These are phyloP conservation scores for Dunaliella sp. DNA, from an alignment of 139 green algal genomes.

Conservation along the genomic window DNA sequence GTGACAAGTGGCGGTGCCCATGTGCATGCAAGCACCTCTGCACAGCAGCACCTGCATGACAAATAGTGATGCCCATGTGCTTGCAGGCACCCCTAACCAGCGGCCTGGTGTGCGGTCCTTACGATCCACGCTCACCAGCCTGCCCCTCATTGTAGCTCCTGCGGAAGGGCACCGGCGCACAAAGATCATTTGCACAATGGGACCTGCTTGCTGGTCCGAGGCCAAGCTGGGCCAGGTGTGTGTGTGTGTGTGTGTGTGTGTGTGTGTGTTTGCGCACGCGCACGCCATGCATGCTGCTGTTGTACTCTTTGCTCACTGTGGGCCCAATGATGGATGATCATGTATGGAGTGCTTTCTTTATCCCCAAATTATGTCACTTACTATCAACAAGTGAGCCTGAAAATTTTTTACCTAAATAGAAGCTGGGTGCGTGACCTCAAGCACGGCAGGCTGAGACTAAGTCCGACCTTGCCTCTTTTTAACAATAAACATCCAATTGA, in stretches of 20 bases:
- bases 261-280: neutral
- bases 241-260: neutral
- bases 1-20: too few species aligned
- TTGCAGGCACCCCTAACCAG: slow-evolving; percentile 31
- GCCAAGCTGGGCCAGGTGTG: slow-evolving; percentile 36
- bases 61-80: neutral
- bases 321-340: too few species aligned
- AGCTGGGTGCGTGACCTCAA: too few species aligned
- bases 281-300: neutral
- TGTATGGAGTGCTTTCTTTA: too few species aligned
- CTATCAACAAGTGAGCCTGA: too few species aligned
- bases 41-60: too few species aligned
- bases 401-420: too few species aligned
- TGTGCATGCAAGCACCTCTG: too few species aligned
- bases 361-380: too few species aligned
- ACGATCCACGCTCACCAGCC: slow-evolving; percentile 55
- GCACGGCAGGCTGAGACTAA: too few species aligned
- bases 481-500: too few species aligned
- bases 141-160: slow-evolving; percentile 48
- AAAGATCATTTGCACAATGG: slow-evolving; percentile 73
- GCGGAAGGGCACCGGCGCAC: slow-evolving; percentile 47
- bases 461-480: too few species aligned
- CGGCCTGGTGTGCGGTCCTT: slow-evolving; percentile 37
- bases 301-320: neutral
- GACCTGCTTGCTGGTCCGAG: slow-evolving; percentile 59